Evolutionary conservation across 2,329 filamentous ascomycete genomes (phyloP).

Genomic region (Stemphylium vesicarium): DNA sequence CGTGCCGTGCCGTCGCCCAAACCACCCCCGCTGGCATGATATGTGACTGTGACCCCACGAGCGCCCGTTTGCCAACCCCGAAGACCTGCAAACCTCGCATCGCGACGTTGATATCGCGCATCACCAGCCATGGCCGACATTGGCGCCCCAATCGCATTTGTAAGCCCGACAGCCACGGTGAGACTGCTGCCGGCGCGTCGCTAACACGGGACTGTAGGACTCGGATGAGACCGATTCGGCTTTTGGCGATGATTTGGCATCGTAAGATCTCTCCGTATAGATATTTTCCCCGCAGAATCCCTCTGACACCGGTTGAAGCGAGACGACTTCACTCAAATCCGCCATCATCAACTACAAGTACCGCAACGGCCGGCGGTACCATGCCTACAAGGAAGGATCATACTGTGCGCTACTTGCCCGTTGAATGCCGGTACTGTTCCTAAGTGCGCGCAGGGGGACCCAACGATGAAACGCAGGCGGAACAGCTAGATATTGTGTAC

Average conservation of each 20-base stretch:
- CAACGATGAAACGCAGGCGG: constrained; percentile 48
- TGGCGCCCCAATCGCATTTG: constrained; percentile 23
- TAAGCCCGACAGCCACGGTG: constrained; percentile 1
- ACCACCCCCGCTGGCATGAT: not conserved
- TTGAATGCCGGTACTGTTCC: not conserved
- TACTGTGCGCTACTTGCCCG: constrained; percentile 27
- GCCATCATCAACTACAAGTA: constrained; percentile 34
- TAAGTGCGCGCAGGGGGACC: constrained; percentile 24
- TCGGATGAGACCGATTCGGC: constrained; percentile 26
- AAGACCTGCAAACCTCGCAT: not conserved
- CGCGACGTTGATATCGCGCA: not conserved
- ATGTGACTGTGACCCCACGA: not conserved
- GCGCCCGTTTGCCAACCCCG: not conserved
- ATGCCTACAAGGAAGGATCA: constrained; percentile 35
- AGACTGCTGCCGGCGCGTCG: not conserved
- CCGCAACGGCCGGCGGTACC: constrained; percentile 38
- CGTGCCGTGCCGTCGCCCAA: not conserved
- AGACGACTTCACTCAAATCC: constrained; percentile 34
- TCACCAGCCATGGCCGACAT: constrained; percentile 22
- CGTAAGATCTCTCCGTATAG: constrained; percentile 13
- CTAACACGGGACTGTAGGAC: constrained; percentile 18
- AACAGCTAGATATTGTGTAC: constrained; percentile 50
- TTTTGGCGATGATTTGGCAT: constrained; percentile 27
- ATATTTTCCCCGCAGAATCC: not conserved
- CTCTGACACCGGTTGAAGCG: constrained; percentile 17